These are phyloP conservation scores for Oryza australiensis DNA, from an alignment of 176 grass and related monocot species.

Conservation along the genomic window DNA sequence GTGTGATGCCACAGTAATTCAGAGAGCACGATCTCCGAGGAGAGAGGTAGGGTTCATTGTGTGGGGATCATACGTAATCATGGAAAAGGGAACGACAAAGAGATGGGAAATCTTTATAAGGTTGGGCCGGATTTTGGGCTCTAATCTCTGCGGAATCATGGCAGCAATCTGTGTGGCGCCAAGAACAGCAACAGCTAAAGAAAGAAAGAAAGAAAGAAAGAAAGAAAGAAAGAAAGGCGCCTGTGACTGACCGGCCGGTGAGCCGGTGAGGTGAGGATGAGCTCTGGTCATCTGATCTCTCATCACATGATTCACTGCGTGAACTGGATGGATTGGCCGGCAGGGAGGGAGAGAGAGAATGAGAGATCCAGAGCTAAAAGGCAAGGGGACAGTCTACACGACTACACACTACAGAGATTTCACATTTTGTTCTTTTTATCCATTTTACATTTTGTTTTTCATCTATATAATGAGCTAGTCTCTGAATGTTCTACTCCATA, in stretches of 20 bases:
- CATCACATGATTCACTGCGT: constrained; percentile 29
- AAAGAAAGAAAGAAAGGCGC: not conserved
- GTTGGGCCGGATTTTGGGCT: not conserved
- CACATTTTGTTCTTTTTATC: not conserved
- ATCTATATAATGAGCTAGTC: too few species aligned
- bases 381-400: not conserved
- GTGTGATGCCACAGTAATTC: too few species aligned
- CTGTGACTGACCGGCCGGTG: not conserved
- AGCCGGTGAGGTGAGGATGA: not conserved
- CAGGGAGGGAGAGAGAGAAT: not conserved
- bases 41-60: too few species aligned
- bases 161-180: constrained; percentile 37
- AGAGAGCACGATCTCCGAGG: not conserved
- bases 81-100: constrained; percentile 41
- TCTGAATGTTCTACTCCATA: too few species aligned
- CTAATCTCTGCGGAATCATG: constrained; percentile 42
- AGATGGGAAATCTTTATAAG: constrained; percentile 16
- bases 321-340: not conserved
- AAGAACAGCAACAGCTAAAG: not conserved
- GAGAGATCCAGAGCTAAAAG: not conserved
- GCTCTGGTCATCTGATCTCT: constrained; percentile 2
- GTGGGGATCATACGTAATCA: constrained; percentile 15
- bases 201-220: not conserved
- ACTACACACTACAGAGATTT: not conserved
- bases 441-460: not conserved